These are phyloP conservation scores for Paramarasmius palmivorus DNA, from an alignment of 1,284 basidiomycete species.

Conservation along the genomic window DNA sequence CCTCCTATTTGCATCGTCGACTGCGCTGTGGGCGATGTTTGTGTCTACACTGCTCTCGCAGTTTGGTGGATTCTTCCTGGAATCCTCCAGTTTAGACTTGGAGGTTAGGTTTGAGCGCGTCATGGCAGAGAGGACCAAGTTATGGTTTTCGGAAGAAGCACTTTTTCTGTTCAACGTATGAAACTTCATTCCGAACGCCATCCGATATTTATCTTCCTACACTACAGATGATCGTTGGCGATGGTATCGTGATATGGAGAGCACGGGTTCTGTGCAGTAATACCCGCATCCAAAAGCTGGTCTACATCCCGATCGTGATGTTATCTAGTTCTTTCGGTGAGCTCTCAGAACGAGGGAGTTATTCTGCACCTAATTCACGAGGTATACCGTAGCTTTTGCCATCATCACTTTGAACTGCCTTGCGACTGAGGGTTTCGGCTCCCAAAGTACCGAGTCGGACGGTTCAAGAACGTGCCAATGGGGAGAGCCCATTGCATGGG, in stretches of 20 bases:
- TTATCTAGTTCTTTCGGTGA: not conserved
- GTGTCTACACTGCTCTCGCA: not conserved
- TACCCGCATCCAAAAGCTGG: not conserved
- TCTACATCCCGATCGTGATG: constrained; percentile 1
- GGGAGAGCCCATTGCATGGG: constrained; percentile 11
- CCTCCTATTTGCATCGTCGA: constrained; percentile 2
- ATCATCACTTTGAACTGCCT: constrained; percentile 9
- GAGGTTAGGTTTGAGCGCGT: not conserved
- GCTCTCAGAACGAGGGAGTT: not conserved
- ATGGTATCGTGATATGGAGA: not conserved
- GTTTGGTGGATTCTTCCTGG: not conserved
- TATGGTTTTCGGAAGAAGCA: constrained; percentile 1
- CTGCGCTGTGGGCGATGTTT: constrained; percentile 3
- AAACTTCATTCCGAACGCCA: not conserved
- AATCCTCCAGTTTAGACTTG: not conserved
- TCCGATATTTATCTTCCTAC: not conserved
- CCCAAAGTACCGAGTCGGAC: not conserved
- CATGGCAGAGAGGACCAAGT: not conserved
- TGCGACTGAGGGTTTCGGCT: not conserved
- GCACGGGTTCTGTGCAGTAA: not conserved
- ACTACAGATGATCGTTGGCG: constrained; percentile 1
- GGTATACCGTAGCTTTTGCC: not conserved
- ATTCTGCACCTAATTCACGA: no score
- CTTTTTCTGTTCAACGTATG: constrained; percentile 4
- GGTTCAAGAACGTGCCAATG: constrained; percentile 9